Conservation (phyloP, 768 basidiomycete species). For the Tylopilus sp. region DNA sequence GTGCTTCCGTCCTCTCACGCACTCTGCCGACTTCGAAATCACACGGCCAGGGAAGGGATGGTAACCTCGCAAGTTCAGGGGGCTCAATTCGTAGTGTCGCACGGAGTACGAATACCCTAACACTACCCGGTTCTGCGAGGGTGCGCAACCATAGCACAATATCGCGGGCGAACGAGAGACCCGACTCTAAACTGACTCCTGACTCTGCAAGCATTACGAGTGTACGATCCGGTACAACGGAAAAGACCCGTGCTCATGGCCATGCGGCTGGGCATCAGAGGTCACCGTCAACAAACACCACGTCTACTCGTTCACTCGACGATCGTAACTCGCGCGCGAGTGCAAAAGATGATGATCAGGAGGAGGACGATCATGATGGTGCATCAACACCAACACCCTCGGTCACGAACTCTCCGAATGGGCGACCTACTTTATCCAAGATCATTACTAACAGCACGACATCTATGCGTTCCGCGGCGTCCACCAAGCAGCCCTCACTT, state of each 20-base stretch:
- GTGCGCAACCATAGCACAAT: slow-evolving; percentile 26
- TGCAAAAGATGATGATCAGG: slow-evolving; percentile 9
- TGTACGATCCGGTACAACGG: slow-evolving; percentile 21
- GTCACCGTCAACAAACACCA: slow-evolving; percentile 18
- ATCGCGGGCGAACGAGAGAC: slow-evolving; percentile 37
- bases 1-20: slow-evolving; percentile 40
- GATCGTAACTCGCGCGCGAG: neutral
- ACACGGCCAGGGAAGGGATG: slow-evolving; percentile 21
- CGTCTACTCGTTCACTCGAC: slow-evolving; percentile 6
- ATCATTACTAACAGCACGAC: slow-evolving; percentile 26
- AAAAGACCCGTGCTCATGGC: slow-evolving; percentile 20
- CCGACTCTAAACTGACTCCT: slow-evolving; percentile 74
- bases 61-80: slow-evolving; percentile 25
- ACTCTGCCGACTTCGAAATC: slow-evolving; percentile 23
- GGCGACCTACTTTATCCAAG: slow-evolving; percentile 25
- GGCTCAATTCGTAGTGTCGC: slow-evolving; percentile 47
- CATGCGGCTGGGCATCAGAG: slow-evolving; percentile 19
- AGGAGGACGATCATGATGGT: slow-evolving; percentile 10
- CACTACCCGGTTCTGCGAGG: slow-evolving; percentile 14
- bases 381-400: slow-evolving; percentile 16
- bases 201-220: slow-evolving; percentile 30
- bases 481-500: slow-evolving; percentile 14
- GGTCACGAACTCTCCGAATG: slow-evolving; percentile 11
- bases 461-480: slow-evolving; percentile 23
- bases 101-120: slow-evolving; percentile 35